These are phyloP conservation scores for Ogataea naganishii DNA, from an alignment of 805 yeast genomes.

Conservation along the genomic window DNA sequence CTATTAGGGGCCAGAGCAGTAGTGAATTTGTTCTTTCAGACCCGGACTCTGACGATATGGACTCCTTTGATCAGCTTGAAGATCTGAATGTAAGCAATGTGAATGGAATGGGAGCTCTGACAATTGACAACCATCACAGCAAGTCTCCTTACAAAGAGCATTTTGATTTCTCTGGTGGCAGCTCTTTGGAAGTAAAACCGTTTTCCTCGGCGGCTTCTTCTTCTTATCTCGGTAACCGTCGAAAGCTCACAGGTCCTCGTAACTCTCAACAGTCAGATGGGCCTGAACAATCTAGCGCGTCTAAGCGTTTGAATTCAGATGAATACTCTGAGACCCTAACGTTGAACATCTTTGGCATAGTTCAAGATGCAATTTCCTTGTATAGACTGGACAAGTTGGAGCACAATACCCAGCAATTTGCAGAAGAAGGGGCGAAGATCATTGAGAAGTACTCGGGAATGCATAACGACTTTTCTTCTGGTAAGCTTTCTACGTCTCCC, in stretches of 20 bases:
- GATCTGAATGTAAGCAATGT: constrained; percentile 1
- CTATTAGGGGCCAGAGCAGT: not conserved
- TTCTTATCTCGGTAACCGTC: too few species aligned
- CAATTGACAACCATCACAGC: not conserved
- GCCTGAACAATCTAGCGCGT: too few species aligned
- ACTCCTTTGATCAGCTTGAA: not conserved
- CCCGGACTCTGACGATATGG: not conserved
- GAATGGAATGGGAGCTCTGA: not conserved
- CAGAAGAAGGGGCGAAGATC: constrained; percentile 7
- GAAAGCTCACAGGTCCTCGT: too few species aligned
- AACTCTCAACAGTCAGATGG: too few species aligned
- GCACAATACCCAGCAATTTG: not conserved
- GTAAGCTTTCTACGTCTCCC: constrained; percentile 10
- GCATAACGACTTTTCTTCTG: constrained; percentile 12
- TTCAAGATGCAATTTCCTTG: constrained; percentile 12
- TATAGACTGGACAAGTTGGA: constrained; percentile 3
- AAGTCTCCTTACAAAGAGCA: not conserved
- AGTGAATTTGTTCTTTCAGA: not conserved
- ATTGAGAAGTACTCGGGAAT: constrained; percentile 14
- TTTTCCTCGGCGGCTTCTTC: too few species aligned
- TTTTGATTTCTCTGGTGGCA: too few species aligned
- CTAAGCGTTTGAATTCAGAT: too few species aligned
- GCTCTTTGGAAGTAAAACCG: too few species aligned
- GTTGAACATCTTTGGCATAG: constrained; percentile 8
- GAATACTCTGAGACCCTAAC: constrained; percentile 4